These are phyloP conservation scores for Gautieria morchelliformis DNA, from an alignment of 768 basidiomycete genomes.

Conservation along the genomic window DNA sequence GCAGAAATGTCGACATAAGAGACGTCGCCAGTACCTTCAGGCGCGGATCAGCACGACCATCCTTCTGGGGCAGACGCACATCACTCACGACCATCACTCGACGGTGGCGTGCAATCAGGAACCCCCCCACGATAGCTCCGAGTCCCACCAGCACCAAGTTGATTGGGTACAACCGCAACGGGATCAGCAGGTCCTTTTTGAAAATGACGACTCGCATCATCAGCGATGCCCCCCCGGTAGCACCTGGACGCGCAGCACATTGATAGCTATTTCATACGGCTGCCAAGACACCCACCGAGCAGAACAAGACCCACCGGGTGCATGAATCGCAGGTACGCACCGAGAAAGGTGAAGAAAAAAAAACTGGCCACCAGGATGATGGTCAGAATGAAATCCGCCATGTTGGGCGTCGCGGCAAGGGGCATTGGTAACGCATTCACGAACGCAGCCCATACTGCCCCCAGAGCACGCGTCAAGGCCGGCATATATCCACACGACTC, in stretches of 20 bases:
- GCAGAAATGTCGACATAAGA: slow-evolving; percentile 54
- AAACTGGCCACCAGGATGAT: slow-evolving; percentile 42
- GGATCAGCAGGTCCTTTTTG: slow-evolving; percentile 38
- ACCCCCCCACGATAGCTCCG: slow-evolving; percentile 33
- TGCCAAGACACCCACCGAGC: neutral
- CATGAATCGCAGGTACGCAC: slow-evolving; percentile 38
- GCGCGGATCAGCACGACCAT: slow-evolving; percentile 25
- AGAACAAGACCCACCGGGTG: slow-evolving; percentile 36
- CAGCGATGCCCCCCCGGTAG: slow-evolving; percentile 44
- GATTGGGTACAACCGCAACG: slow-evolving; percentile 24
- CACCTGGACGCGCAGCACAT: neutral
- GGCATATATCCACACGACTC: slow-evolving; percentile 22
- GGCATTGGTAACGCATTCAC: slow-evolving; percentile 40
- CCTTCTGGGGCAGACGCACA: neutral
- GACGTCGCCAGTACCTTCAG: slow-evolving; percentile 30
- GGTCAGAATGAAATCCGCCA: slow-evolving; percentile 44
- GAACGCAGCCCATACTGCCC: slow-evolving; percentile 52
- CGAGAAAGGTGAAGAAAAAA: slow-evolving; percentile 39
- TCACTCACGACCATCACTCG: slow-evolving; percentile 41
- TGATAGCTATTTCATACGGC: neutral
- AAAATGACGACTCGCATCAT: slow-evolving; percentile 47
- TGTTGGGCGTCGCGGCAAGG: slow-evolving; percentile 21
- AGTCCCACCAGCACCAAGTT: slow-evolving; percentile 48
- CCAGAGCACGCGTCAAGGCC: neutral
- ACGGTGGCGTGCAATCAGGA: slow-evolving; percentile 35